phyloP scores from a whole-genome alignment of 2,329 filamentous ascomycete genomes.

The Cordyceps militaris region DNA sequence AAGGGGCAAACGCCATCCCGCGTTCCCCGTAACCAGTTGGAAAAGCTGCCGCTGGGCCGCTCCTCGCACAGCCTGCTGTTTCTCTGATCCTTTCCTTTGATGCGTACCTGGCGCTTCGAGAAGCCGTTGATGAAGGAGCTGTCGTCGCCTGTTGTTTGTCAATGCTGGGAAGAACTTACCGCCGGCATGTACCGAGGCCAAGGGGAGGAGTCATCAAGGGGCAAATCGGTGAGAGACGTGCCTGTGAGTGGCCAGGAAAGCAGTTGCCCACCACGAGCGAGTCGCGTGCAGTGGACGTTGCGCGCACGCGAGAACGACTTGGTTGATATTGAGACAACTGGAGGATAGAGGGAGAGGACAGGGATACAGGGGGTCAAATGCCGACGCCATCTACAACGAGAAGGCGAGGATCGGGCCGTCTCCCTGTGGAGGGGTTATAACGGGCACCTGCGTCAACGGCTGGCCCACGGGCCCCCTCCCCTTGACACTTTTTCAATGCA shows the following conservation, averaged over 20 bases:
- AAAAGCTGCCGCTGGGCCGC: background rate
- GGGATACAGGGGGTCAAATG: background rate
- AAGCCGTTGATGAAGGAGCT: background rate
- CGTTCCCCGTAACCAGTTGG: background rate
- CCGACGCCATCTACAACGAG: background rate
- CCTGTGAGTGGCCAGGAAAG: background rate
- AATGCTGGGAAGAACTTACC: background rate
- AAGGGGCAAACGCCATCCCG: conserved; percentile 9
- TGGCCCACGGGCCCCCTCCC: background rate
- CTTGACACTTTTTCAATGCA: background rate
- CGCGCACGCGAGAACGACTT: no score
- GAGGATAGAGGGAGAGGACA: background rate
- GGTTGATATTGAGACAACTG: background rate
- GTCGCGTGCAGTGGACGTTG: no score
- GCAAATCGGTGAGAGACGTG: background rate
- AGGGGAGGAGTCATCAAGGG: no score
- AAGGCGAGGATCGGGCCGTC: conserved; percentile 6
- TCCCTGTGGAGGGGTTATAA: background rate
- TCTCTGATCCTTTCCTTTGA: background rate
- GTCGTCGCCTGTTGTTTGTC: background rate
- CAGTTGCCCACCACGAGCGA: background rate
- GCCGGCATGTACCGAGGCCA: background rate
- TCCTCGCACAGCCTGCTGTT: background rate
- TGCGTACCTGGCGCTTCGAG: background rate
- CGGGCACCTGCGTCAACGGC: conserved; percentile 3